Conservation (phyloP, 1,284 basidiomycete species). For the Heterobasidion parviporum region DNA sequence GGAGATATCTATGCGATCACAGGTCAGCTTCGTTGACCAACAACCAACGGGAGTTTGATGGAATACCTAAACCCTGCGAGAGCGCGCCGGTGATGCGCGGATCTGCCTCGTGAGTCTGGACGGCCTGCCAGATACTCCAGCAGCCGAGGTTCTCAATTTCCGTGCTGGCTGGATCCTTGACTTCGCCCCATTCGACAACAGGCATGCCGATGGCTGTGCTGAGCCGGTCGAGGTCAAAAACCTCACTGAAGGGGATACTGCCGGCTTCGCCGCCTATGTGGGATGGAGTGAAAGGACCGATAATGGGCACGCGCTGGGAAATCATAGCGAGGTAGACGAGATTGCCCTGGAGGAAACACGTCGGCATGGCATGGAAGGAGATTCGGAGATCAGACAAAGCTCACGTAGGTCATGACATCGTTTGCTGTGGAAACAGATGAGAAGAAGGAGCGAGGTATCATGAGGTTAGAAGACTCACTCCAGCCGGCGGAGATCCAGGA, state of each 20-base stretch:
- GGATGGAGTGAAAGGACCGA: conserved; percentile 57
- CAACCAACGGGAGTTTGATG: not conserved
- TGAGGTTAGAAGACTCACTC: conserved; percentile 34
- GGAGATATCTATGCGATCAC: conserved; percentile 31
- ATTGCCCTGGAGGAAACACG: conserved; percentile 36
- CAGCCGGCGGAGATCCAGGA: conserved; percentile 65
- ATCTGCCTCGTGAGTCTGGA: conserved; percentile 32
- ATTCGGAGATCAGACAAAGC: conserved; percentile 10
- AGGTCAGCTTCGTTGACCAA: too few species aligned
- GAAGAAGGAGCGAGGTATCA: not conserved
- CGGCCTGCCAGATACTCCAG: conserved; percentile 56
- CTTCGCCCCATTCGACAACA: conserved; percentile 33
- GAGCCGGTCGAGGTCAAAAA: conserved; percentile 34
- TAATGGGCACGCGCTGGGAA: conserved; percentile 55
- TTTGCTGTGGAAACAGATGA: conserved; percentile 37
- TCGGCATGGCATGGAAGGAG: not conserved
- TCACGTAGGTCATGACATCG: conserved; percentile 59
- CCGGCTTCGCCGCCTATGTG: conserved; percentile 45
- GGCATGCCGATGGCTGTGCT: conserved; percentile 24
- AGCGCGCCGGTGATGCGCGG: conserved; percentile 41
- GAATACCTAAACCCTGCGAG: conserved; percentile 41
- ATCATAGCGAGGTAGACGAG: conserved; percentile 58
- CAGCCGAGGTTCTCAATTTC: conserved; percentile 58
- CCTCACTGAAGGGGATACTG: conserved; percentile 29
- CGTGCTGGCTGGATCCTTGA: conserved; percentile 25